These are phyloP conservation scores for Chrysosphaeria jannelii DNA, from an alignment of 2,329 filamentous ascomycete genomes.

Conservation along the genomic window DNA sequence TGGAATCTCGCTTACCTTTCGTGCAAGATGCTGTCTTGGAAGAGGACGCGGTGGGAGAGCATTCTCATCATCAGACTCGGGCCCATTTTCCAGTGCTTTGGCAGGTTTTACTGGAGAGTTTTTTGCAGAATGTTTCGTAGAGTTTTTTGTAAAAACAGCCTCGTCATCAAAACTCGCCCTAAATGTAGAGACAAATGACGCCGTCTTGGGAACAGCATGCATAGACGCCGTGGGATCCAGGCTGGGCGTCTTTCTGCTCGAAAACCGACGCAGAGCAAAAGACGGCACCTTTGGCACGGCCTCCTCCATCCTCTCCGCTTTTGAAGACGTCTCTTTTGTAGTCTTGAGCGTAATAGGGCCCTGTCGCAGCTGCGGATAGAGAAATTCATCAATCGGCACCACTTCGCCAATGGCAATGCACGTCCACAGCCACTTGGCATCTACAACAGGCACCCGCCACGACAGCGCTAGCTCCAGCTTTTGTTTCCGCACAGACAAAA, in stretches of 20 bases:
- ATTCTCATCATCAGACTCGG: too few species aligned
- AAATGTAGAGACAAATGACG: too few species aligned
- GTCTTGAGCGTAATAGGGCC: conserved; percentile 3
- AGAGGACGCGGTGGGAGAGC: neutral
- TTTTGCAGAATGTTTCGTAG: too few species aligned
- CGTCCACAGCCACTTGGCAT: conserved; percentile 57
- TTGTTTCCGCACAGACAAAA: conserved; percentile 27
- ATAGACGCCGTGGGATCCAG: too few species aligned
- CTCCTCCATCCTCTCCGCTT: conserved; percentile 1
- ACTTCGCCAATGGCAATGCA: conserved; percentile 31
- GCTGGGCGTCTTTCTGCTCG: too few species aligned
- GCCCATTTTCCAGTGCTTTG: too few species aligned
- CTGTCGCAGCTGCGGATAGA: conserved; percentile 17
- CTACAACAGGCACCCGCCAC: conserved; percentile 56
- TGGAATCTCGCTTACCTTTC: conserved; percentile 12
- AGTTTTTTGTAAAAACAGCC: too few species aligned
- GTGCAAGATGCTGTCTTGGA: conserved; percentile 5
- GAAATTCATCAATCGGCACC: conserved; percentile 14
- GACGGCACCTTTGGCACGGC: conserved; percentile 4
- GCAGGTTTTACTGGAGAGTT: too few species aligned
- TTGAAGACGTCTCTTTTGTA: too few species aligned
- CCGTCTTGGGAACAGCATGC: too few species aligned
- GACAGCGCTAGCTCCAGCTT: conserved; percentile 52
- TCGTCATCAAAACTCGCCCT: too few species aligned
- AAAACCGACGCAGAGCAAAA: too few species aligned